Conservation (phyloP, 768 basidiomycete species). For the Panaeolus cyanescens region DNA sequence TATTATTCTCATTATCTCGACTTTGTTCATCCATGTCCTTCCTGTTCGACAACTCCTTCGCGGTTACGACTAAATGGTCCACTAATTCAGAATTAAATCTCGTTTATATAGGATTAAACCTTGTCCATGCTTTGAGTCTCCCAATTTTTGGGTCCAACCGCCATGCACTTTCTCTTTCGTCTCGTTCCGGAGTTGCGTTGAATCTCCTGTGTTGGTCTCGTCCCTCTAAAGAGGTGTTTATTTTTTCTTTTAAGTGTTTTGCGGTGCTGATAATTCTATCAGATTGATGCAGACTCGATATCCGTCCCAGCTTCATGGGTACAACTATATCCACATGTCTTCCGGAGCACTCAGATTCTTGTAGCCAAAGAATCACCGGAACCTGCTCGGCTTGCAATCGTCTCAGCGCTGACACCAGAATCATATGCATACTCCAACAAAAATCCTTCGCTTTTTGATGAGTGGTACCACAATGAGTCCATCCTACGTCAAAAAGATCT, state of each 20-base stretch:
- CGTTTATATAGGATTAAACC: constrained; percentile 3
- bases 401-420: constrained; percentile 49
- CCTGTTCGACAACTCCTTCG: constrained; percentile 24
- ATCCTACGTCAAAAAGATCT: constrained; percentile 54
- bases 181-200: neutral
- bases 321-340: neutral
- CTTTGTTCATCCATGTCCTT: constrained; percentile 23
- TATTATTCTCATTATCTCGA: too few species aligned
- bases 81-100: constrained; percentile 1
- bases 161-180: constrained; percentile 13
- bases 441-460: constrained; percentile 38
- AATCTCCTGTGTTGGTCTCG: neutral
- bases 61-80: constrained; percentile 12
- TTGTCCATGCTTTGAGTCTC: constrained; percentile 33
- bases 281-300: neutral
- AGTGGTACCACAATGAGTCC: constrained; percentile 40
- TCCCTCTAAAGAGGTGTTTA: constrained; percentile 7
- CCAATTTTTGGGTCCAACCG: constrained; percentile 39
- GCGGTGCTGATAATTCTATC: neutral
- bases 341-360: neutral
- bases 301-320: neutral
- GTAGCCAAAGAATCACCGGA: constrained; percentile 9
- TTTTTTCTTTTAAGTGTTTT: neutral
- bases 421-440: constrained; percentile 46
- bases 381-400: constrained; percentile 49